Evolutionary conservation across 108 stramenopile genomes (phyloP), one percentile per base, ranked within the genome.

Genomic region (Ochromonas danica): DNA sequence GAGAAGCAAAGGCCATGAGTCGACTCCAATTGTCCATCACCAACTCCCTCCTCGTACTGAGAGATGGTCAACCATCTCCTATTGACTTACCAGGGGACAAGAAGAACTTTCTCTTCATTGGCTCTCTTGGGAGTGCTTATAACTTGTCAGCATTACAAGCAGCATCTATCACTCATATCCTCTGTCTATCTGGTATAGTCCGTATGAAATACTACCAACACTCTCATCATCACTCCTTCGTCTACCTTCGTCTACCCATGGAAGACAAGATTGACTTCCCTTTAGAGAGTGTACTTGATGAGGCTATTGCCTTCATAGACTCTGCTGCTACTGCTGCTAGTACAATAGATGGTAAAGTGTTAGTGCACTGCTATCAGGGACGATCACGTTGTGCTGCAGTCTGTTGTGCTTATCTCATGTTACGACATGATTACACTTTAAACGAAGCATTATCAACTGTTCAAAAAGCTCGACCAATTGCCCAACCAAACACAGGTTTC

Each of bases 301-400:
- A 28, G 25, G 3, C 14, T 36, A 3, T 28, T 3, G 63, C 3
- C 25, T 67, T 67, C 31, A 67, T 67, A 6, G 30, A 67, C 35
- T 28, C 31, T 14, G 31, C 30, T 28, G 14, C 6, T 67, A 67
- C 63, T 67, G 6, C 31, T 10, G 31, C 6, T 3, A 22, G 10
- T 31, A 6, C 27, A 10, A 57, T 10, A 57, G 31, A 67, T 28
- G 35, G 35, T 67, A 67, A 67, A 33, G 31, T 67, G 31, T 33
- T 67, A 10, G 35, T 67, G 33, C 63, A 67, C 25, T 67, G 63
- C 25, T 67, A 67, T 36, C 63, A 67, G 25, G 63, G 63, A 35
- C 3, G 6, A 67, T 67, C 63, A 67, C 17, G 63, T 6, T 31
- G 33, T 35, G 35, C 31, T 14, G 35, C 63, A 25, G 35, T 67